Base-by-base conservation (phyloP, 1,284 basidiomycete genomes). In the Austropuccinia psidii region DNA sequence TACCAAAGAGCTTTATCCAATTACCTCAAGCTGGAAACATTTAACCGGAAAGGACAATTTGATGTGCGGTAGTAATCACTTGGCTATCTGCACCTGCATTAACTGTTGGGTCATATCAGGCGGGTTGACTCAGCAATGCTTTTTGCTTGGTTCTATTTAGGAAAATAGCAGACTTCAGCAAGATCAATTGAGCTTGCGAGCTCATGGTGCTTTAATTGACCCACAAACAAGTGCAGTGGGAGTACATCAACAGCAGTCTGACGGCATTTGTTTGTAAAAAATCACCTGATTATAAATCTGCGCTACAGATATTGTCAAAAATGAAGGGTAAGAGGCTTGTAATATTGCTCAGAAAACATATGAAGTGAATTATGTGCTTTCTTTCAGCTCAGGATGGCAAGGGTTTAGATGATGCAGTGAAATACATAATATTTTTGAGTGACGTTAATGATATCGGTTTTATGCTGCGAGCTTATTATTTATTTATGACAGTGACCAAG, bases 351-450 rank as follows among this genome's bases (percentile, higher is more conserved):
- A n/a, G n/a, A 49, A 15, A 19, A 8, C n/a, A 1, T n/a, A n/a
- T n/a, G n/a, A n/a, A n/a, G n/a, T n/a, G n/a, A n/a, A n/a, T n/a
- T n/a, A n/a, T n/a, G n/a, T n/a, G n/a, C n/a, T n/a, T n/a, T n/a
- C n/a, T n/a, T n/a, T n/a, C n/a, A n/a, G 91, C 87, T 31, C 84
- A 83, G 9, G 86, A 91, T 76, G 86, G 89, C 0, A 85, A 87
- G 45, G 82, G 92, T 0, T 91, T 96, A 4, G 93, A 98, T 79
- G 93, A 97, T 73, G 95, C 95, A 2, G 90, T 98, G 78, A 97
- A 95, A 80, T 99, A 98, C 79, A 90, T 98, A 80, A 96, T 99
- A 80, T 99, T 98, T 85, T 86, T 99, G 37, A 92, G 93, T 19
- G 93, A 98, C 79, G 92, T 93, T 0, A 88, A 98, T 78, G 86